A percentile compares a stretch with the other conserved stretches of the same genome.
phyloP scores from a whole-genome alignment of 176 grass and related monocot species.

The Aechmea fasciata region DNA sequence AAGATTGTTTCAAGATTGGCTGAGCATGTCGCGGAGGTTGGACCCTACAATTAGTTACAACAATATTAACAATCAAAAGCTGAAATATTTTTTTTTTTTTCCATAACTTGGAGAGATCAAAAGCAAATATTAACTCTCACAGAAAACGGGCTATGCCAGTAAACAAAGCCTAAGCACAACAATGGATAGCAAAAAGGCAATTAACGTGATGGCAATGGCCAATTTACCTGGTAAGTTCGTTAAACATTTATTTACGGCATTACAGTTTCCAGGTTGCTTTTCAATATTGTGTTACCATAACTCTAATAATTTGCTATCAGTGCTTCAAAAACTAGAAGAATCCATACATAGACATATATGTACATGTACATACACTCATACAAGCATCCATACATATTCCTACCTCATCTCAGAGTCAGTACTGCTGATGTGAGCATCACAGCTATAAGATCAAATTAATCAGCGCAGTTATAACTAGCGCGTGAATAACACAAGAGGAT shows the following conservation, averaged over 20 bases:
- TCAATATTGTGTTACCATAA: too few species aligned
- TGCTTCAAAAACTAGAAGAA: too few species aligned
- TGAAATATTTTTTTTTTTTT: not conserved
- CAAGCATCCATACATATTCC: not conserved
- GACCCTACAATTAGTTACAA: conserved; percentile 31
- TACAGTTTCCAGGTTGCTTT: too few species aligned
- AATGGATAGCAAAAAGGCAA: not conserved
- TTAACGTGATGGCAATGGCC: too few species aligned
- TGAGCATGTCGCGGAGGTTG: conserved; percentile 41
- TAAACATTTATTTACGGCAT: too few species aligned
- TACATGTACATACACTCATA: too few species aligned
- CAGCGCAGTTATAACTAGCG: not conserved
- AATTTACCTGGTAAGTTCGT: too few species aligned
- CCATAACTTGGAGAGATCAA: not conserved
- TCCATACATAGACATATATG: too few species aligned
- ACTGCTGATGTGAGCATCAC: not conserved
- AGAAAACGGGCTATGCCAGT: not conserved
- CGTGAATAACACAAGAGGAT: too few species aligned
- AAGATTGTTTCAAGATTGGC: conserved; percentile 59
- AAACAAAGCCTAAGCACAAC: not conserved
- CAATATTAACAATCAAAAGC: not conserved
- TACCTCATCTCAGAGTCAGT: not conserved
- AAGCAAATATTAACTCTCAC: conserved; percentile 6
- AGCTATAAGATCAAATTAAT: not conserved
- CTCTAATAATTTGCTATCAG: too few species aligned